Evolutionary conservation across 1,139 yeast genomes (phyloP).

Genomic region (Yamadazyma sp.): DNA sequence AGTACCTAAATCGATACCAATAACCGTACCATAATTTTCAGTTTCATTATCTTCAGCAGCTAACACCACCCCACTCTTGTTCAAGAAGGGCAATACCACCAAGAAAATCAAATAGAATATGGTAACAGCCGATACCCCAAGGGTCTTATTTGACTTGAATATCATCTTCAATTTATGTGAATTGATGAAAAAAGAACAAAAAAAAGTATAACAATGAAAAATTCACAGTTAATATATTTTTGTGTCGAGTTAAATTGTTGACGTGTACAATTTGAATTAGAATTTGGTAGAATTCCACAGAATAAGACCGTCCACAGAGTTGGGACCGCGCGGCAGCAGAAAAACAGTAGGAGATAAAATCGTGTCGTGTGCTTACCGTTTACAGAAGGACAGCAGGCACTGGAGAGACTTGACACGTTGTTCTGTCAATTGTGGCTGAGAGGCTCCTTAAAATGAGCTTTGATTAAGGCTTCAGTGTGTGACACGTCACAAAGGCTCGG

Average conservation of each 20-base stretch:
- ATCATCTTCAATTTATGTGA: slow-evolving; percentile 14
- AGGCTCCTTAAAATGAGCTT: too few relatives aligned
- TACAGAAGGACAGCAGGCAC: too few relatives aligned
- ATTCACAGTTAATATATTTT: slow-evolving; percentile 7
- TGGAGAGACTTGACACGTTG: too few relatives aligned
- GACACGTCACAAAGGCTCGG: too few relatives aligned
- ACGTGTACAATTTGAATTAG: slow-evolving; percentile 12
- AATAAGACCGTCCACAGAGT: too few relatives aligned
- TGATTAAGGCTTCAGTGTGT: too few relatives aligned
- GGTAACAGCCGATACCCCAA: slow-evolving; percentile 53
- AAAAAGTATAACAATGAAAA: slow-evolving; percentile 1
- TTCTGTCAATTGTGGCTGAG: too few relatives aligned
- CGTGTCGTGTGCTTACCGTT: neutral
- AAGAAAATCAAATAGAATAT: slow-evolving; percentile 58
- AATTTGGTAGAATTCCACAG: slow-evolving; percentile 7
- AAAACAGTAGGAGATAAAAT: neutral
- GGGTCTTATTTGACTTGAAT: slow-evolving; percentile 32
- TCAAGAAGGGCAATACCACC: slow-evolving; percentile 57
- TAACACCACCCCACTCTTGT: slow-evolving; percentile 29
- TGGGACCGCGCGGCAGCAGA: neutral
- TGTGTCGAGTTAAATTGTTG: slow-evolving; percentile 9
- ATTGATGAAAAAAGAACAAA: neutral
- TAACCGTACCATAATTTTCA: slow-evolving; percentile 72
- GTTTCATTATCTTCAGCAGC: slow-evolving; percentile 38
- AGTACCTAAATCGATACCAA: slow-evolving; percentile 89